Evolutionary conservation across 495 filamentous ascomycete genomes (phyloP), one percentile per base, ranked within the genome.

Genomic region (Daldinia bambusicola): DNA sequence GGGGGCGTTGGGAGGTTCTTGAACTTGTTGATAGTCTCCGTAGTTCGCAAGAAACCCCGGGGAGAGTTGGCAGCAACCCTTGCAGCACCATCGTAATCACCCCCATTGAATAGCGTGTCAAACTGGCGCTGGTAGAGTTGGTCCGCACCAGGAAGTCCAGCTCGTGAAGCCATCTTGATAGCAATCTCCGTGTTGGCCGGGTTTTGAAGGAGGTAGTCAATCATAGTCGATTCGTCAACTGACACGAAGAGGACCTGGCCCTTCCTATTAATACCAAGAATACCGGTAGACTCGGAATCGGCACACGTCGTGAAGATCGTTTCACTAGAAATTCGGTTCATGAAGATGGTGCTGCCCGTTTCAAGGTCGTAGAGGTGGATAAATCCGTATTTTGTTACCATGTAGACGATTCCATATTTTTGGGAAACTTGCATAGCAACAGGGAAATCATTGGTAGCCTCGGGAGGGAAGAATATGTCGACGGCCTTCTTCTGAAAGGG

Each of bases 321-420:
- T 77, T 99, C 95, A 82, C 93, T 96, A 20, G 95, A 99, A 75
- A 99, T 99, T 57, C 95, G 91, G 82, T 99, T 98, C 94, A 99
- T 97, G 88, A 97, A 99, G 76, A 99, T 95, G 77, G 93, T 95
- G n/a, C 92, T 93, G 37, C 92, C 95, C 6, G 92, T 95, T 83
- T 98, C 95, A 50, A 99, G 88, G 74, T 99, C 95, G 80, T 98
- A 98, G 9, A 99, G 87, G 80, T 99, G 95, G 71, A 99, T 98
- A 82, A 98, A 99, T 45, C 95, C 95, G 77, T 98, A 99, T 78
- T 99, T 99, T 16, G 95, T 99, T 61, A 98, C 93, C 41, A 99
- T 88, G 79, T 98, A 98, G 63, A 98, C 92, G 75, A 99, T 85
- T 74, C 93, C 94, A 83, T 98, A 99, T 79, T 92, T 94, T 74